Percentiles rank a stretch among this genome's conserved stretches.
phyloP scores from a whole-genome alignment of 2,329 filamentous ascomycete species.

The Dactylellina leptospora region DNA sequence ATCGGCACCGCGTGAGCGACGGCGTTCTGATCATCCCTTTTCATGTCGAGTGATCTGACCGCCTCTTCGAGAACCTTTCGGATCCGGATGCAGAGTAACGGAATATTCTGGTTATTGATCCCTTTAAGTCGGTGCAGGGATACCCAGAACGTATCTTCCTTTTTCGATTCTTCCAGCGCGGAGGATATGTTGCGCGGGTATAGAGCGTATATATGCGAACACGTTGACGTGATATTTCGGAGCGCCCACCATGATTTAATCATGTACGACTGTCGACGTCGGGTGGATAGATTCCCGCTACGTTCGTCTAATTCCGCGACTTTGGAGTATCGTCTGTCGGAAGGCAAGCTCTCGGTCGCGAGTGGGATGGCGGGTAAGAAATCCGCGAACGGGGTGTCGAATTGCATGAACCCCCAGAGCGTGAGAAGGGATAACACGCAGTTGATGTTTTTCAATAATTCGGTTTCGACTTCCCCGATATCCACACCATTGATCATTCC shows the following conservation, averaged over 20 bases:
- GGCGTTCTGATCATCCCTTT: conserved; percentile 10
- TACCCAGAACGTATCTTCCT: conserved; percentile 45
- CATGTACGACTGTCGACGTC: conserved; percentile 42
- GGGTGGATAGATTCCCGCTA: conserved; percentile 42
- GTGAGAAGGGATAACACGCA: conserved; percentile 47
- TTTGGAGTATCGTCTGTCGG: conserved; percentile 35
- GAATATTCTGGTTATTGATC: conserved; percentile 50
- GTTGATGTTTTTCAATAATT: conserved; percentile 53
- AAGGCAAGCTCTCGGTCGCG: conserved; percentile 39
- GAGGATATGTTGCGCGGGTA: conserved; percentile 37
- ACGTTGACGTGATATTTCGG: conserved; percentile 50
- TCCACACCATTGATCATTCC: conserved; percentile 54
- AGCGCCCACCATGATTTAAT: conserved; percentile 52
- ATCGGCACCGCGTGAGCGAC: conserved; percentile 28
- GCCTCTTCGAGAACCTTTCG: conserved; percentile 48
- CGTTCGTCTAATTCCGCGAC: conserved; percentile 48
- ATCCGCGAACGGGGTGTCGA: conserved; percentile 53
- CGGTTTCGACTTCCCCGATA: conserved; percentile 53
- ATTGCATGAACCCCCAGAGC: conserved; percentile 54
- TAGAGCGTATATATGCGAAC: conserved; percentile 51
- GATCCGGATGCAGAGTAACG: conserved; percentile 42
- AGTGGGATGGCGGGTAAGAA: conserved; percentile 47
- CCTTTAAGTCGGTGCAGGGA: conserved; percentile 47
- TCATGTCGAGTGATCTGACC: conserved; percentile 36
- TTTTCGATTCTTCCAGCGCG: conserved; percentile 28